Conservation (phyloP, 2,329 filamentous ascomycete genomes). For the Scytalidium lignicola region DNA sequence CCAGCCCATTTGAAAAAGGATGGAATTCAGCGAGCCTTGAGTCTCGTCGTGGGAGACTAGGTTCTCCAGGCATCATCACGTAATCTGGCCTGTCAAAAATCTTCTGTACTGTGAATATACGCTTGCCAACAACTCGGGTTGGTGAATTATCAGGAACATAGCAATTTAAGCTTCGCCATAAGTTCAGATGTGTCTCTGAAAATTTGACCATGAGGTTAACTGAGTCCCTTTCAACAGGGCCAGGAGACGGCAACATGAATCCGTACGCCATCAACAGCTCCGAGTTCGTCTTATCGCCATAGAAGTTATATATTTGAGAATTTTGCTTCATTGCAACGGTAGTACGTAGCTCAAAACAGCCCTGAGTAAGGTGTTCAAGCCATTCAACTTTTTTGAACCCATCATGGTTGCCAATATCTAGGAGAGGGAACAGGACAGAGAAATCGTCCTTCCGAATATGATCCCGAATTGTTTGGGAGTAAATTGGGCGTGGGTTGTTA, state of each 20-base stretch:
- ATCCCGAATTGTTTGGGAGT: conserved; percentile 4
- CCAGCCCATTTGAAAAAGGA: conserved; percentile 19
- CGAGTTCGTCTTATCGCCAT: conserved; percentile 70
- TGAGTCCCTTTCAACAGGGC: conserved; percentile 27
- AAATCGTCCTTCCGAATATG: conserved; percentile 20
- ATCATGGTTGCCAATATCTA: conserved; percentile 69
- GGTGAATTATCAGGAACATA: conserved; percentile 5
- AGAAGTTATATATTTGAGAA: conserved; percentile 62
- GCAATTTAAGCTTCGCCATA: conserved; percentile 19
- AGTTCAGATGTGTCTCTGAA: conserved; percentile 3
- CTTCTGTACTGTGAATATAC: conserved; percentile 18
- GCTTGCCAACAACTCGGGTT: conserved; percentile 15
- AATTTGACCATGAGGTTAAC: conserved; percentile 23
- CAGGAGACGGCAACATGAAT: conserved; percentile 48
- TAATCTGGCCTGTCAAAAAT: not conserved
- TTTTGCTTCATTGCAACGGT: conserved; percentile 32
- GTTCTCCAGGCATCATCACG: too few relatives aligned
- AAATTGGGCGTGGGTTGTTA: not conserved
- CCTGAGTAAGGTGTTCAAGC: conserved; percentile 40
- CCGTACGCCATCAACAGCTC: conserved; percentile 62
- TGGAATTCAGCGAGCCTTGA: conserved; percentile 5
- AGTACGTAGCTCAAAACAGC: conserved; percentile 39
- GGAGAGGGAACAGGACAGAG: conserved; percentile 63
- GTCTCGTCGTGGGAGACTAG: not conserved
- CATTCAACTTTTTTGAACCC: conserved; percentile 55